Evolutionary conservation across 73 alveolate species (phyloP), one percentile per base, ranked within the genome.

Genomic region (Paramecium sexaurelia): DNA sequence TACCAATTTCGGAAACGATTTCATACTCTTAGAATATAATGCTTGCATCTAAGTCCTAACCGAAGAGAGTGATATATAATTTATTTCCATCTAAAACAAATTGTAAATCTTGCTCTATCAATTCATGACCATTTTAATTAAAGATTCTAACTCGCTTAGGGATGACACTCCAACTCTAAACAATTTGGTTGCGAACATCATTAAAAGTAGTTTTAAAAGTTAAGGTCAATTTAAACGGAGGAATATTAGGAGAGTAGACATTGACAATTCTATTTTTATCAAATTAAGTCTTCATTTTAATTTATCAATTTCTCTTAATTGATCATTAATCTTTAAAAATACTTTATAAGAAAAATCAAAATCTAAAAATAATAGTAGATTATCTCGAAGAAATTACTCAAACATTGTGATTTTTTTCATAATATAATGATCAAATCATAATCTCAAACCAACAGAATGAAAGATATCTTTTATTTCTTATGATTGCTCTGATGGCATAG

Each of bases 1-100:
- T 61, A 19, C 83, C 83, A 32, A 61, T 61, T 61, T 61, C 83
- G 7, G 83, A 61, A 32, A 61, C 11, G n/a, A 61, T 61, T 24
- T 61, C 83, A 8, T 61, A 61, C 43, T 61, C 83, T 11, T 61
- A 32, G 43, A 61, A 61, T 29, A 61, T 61, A 8, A 61, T 61
- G 22, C 83, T 32, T 24, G 83, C 83, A 61, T 61, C 83, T 11
- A 61, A 61, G 83, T 61, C 83, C 83, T 61, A 61, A 61, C 83
- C 83, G 83, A 61, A 61, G 26, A 61, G 83, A 61, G 83, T 61
- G 19, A 61, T 61, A 61, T 61, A 61, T 29, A 61, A 32, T 61
- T 61, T 61, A 61, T 61, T 61, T 61, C 83, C 83, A 61, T 61
- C 83, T 61, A 61, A 20, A 61, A 61, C 83, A 61, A 61, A 61